Conservation (phyloP, 305 asterid species). For the Fraxinus velutina region DNA sequence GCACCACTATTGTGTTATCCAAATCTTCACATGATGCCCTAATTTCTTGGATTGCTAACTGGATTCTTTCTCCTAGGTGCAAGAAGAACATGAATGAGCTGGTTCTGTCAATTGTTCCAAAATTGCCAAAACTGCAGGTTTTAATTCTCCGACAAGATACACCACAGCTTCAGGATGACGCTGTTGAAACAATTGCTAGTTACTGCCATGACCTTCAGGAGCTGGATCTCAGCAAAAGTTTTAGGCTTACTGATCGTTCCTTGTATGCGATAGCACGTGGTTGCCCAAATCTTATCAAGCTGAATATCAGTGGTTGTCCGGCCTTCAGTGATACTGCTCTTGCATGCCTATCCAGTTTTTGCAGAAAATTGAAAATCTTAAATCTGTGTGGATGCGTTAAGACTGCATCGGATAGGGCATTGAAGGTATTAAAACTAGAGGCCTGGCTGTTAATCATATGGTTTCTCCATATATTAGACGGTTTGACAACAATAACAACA, state of each 20-base stretch:
- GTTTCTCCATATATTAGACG: neutral
- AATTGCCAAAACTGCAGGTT: slow-evolving; percentile 66
- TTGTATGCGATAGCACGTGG: slow-evolving; percentile 76
- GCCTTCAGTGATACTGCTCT: slow-evolving; percentile 69
- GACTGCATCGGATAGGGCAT: slow-evolving; percentile 78
- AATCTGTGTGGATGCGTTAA: slow-evolving; percentile 88
- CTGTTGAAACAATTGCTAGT: slow-evolving; percentile 61
- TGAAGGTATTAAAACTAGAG: slow-evolving; percentile 48
- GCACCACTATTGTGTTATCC: neutral
- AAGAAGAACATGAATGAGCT: slow-evolving; percentile 79
- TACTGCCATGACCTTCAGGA: slow-evolving; percentile 74
- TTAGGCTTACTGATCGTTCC: slow-evolving; percentile 69
- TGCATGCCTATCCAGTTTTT: slow-evolving; percentile 58
- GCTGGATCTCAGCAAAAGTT: slow-evolving; percentile 93
- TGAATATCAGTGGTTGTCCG: slow-evolving; percentile 85
- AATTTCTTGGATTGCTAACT: neutral
- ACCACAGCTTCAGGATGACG: slow-evolving; percentile 76
- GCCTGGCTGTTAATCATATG: neutral
- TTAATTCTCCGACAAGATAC: slow-evolving; percentile 69
- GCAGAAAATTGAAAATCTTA: slow-evolving; percentile 58
- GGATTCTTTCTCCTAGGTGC: slow-evolving; percentile 55
- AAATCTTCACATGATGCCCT: neutral
- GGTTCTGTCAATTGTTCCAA: slow-evolving; percentile 61
- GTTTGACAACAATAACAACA: neutral
- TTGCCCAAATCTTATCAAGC: slow-evolving; percentile 63